phyloP scores from a whole-genome alignment of 192 early-diverging fungal species.

The Backusella parvicylindrica region DNA sequence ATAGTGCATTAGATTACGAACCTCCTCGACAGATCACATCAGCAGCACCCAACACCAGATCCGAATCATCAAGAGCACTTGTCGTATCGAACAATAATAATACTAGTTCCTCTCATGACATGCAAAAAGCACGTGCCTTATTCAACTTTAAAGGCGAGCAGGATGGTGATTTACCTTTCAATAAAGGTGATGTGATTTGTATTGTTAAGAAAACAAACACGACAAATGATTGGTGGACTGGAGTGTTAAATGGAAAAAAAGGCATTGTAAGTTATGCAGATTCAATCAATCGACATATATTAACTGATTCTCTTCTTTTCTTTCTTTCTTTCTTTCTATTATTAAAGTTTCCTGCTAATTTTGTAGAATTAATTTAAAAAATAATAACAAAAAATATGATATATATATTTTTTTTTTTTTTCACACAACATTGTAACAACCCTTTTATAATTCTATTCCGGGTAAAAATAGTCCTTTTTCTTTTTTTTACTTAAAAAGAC shows the following conservation, averaged over 20 bases:
- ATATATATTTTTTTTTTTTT: not conserved
- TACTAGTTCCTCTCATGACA: not conserved
- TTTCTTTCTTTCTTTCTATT: not conserved
- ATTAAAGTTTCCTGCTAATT: constrained; percentile 20
- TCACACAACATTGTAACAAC: not conserved
- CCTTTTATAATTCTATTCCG: not conserved
- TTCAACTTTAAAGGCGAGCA: constrained; percentile 85
- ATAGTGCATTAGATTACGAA: not conserved
- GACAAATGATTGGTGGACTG: constrained; percentile 92
- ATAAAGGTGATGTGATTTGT: constrained; percentile 81
- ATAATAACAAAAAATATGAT: too few species aligned
- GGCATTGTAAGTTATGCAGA: constrained; percentile 16
- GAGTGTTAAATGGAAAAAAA: constrained; percentile 25
- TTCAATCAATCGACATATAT: too few species aligned
- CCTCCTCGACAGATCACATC: not conserved
- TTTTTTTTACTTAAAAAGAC: not conserved
- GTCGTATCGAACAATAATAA: not conserved
- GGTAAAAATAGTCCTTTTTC: too few species aligned
- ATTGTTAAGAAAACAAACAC: constrained; percentile 68
- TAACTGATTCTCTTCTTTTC: too few species aligned
- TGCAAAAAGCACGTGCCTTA: constrained; percentile 60
- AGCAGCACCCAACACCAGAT: not conserved
- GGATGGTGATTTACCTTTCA: constrained; percentile 80
- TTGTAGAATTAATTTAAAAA: constrained; percentile 10
- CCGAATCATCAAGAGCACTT: not conserved